Conservation (phyloP, 345 rosid genomes). For the Salix brachista region DNA sequence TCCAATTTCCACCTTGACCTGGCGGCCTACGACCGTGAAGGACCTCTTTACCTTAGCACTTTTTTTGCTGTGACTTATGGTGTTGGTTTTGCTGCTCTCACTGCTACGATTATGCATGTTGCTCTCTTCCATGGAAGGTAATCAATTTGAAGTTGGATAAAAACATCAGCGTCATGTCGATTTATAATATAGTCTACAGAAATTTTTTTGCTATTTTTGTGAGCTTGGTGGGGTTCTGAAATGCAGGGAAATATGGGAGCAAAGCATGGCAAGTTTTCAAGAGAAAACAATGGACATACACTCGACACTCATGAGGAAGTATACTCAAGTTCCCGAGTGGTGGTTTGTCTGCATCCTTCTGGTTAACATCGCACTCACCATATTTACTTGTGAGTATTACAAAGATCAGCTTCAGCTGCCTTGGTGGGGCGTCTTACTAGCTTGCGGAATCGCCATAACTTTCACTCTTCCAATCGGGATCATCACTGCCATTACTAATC, state of each 20-base stretch:
- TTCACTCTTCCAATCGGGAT: slow-evolving; percentile 95
- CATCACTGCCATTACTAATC: slow-evolving; percentile 94
- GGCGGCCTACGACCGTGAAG: slow-evolving; percentile 69
- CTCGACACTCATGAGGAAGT: slow-evolving; percentile 68
- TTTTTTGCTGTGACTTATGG: slow-evolving; percentile 88
- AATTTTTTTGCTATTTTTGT: not conserved
- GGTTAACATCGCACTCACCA: slow-evolving; percentile 55
- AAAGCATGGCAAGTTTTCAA: slow-evolving; percentile 66
- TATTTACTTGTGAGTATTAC: slow-evolving; percentile 82
- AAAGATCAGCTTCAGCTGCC: slow-evolving; percentile 86
- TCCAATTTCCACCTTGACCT: slow-evolving; percentile 68
- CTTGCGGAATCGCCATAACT: slow-evolving; percentile 68
- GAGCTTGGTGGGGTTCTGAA: not conserved
- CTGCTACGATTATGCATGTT: slow-evolving; percentile 83
- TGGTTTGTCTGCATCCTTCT: slow-evolving; percentile 79
- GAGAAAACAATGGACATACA: slow-evolving; percentile 67
- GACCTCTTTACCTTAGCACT: slow-evolving; percentile 77
- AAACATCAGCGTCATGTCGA: not conserved
- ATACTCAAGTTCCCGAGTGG: slow-evolving; percentile 85
- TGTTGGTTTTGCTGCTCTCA: slow-evolving; percentile 81
- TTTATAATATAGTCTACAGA: no score
- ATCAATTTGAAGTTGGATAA: not conserved
- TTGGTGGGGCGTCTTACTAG: slow-evolving; percentile 98
- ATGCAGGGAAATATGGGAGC: slow-evolving; percentile 86
- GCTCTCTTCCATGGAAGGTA: slow-evolving; percentile 91